A percentile compares a stretch with the other conserved stretches of the same genome.
Evolutionary conservation across 2,329 filamentous ascomycete species (phyloP).

Genomic region (Ascocoryne sarcoides): DNA sequence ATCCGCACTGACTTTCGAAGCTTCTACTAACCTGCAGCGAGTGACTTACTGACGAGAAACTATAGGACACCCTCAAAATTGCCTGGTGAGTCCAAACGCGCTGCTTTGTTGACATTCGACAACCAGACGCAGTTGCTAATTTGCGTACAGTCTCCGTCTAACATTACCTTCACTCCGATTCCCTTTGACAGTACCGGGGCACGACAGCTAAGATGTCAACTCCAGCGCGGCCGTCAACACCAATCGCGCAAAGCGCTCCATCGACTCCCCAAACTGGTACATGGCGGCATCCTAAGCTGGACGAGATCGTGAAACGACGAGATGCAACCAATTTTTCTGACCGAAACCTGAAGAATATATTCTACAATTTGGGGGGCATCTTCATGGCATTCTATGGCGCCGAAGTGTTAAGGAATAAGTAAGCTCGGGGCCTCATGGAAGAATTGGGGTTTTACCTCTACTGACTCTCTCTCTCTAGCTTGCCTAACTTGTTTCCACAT

Average conservation of each 20-base stretch:
- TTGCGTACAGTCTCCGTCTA: not conserved
- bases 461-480: constrained; percentile 15
- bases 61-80: not conserved
- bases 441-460: not conserved
- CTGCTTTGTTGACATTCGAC: constrained; percentile 16
- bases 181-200: too few relatives aligned
- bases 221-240: constrained; percentile 20
- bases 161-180: too few relatives aligned
- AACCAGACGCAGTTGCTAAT: too few relatives aligned
- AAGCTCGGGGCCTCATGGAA: constrained; percentile 4
- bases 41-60: not conserved
- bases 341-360: constrained; percentile 61
- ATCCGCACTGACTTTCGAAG: not conserved
- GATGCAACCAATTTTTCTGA: constrained; percentile 71
- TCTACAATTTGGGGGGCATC: constrained; percentile 56
- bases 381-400: constrained; percentile 38
- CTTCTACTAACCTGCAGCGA: constrained; percentile 6
- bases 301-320: constrained; percentile 78
- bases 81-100: not conserved
- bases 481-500: constrained; percentile 21
- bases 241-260: constrained; percentile 13
- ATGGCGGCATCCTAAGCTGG: constrained; percentile 83
- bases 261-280: constrained; percentile 48
- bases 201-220: constrained; percentile 25
- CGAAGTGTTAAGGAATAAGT: constrained; percentile 26